Percentiles rank a stretch among this genome's conserved stretches.
Conservation (phyloP, 306 rosid species). For the Pterocarpus macrocarpus region DNA sequence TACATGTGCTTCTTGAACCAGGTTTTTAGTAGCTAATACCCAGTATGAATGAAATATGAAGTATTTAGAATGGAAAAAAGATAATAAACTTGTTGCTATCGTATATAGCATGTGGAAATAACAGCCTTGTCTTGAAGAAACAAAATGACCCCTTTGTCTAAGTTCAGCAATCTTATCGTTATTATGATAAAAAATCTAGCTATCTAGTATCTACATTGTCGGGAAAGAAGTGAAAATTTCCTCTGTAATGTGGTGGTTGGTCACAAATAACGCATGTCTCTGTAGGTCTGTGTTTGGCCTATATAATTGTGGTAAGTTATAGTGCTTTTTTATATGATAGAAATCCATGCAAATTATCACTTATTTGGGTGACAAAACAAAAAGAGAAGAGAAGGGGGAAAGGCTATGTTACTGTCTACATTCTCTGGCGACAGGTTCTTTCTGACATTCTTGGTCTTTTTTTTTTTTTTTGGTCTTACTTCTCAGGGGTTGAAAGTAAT, state of each 20-base stretch:
- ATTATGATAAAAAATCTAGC: neutral
- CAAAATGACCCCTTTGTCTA: neutral
- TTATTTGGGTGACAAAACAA: neutral
- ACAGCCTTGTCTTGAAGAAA: conserved; percentile 13
- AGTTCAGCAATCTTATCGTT: neutral
- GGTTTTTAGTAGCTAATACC: neutral
- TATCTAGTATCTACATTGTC: neutral
- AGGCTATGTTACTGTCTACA: neutral
- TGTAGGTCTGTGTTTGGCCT: neutral
- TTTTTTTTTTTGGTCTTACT: neutral
- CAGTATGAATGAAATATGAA: neutral
- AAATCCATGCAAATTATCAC: neutral
- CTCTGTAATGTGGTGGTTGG: neutral
- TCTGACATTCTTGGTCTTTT: neutral
- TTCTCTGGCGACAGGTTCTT: neutral
- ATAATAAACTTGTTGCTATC: neutral
- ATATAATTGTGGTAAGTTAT: neutral
- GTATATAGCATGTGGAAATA: neutral
- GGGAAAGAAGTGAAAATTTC: neutral
- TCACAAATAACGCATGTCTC: neutral
- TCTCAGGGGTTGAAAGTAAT: neutral
- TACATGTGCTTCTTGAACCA: neutral
- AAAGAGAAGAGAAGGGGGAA: neutral
- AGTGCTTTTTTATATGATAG: neutral
- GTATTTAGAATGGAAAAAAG: neutral